These are phyloP conservation scores for Plantago elongata DNA, from an alignment of 257 asterid species.

Conservation along the genomic window DNA sequence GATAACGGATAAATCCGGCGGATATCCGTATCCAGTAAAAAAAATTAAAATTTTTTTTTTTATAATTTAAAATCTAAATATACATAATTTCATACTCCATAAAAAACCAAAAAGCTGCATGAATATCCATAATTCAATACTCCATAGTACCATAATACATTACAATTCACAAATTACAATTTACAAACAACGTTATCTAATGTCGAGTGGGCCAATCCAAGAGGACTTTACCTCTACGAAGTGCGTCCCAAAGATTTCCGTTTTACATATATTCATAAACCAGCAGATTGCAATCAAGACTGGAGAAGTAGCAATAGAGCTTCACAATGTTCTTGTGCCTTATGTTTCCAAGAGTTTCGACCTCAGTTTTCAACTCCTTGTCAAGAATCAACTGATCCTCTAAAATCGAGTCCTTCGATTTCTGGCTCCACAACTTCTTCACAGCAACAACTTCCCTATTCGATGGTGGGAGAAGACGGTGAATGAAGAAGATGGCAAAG, in stretches of 20 bases:
- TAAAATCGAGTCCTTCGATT: constrained; percentile 37
- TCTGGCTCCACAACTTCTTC: constrained; percentile 78
- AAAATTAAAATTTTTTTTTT: no score
- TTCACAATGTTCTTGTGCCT: constrained; percentile 96
- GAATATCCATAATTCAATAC: no score
- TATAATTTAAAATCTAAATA: no score
- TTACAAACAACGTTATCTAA: constrained; percentile 63
- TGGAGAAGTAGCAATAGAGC: constrained; percentile 68
- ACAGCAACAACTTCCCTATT: constrained; percentile 72
- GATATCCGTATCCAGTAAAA: no score
- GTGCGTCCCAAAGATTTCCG: constrained; percentile 87
- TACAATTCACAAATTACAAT: no score
- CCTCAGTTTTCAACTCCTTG: constrained; percentile 76
- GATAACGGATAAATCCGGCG: no score
- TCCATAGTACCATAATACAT: no score
- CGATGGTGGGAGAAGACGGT: no score
- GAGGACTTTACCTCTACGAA: constrained; percentile 47
- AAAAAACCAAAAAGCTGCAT: no score
- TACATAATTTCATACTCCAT: no score
- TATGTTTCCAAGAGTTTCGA: constrained; percentile 81
- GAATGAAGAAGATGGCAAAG: no score
- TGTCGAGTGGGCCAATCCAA: constrained; percentile 83
- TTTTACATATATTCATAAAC: constrained; percentile 86
- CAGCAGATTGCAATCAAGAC: constrained; percentile 59
- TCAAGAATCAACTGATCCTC: constrained; percentile 41